phyloP scores from a whole-genome alignment of 163 green algal genomes.

The Scenedesmus sp. region DNA sequence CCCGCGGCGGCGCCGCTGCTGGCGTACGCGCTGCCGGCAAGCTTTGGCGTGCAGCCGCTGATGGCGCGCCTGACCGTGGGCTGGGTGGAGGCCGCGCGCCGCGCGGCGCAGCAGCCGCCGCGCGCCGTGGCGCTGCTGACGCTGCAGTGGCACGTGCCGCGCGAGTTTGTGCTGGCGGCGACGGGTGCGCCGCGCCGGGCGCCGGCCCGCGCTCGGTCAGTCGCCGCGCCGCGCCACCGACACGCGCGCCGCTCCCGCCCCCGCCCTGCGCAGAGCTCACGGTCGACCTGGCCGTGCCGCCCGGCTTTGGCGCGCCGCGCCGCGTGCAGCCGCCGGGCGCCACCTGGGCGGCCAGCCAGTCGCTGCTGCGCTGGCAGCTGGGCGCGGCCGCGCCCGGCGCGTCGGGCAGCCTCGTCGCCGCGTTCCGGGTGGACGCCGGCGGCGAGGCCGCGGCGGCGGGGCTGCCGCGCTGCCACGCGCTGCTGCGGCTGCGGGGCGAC shows the following conservation, averaged over 20 bases:
- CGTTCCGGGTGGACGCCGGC: conserved; percentile 28
- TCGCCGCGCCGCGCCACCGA: neutral
- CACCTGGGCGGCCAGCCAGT: conserved; percentile 21
- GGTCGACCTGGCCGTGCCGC: conserved; percentile 12
- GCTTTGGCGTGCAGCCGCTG: conserved; percentile 11
- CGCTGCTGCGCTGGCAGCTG: conserved; percentile 35
- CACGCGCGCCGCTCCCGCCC: neutral
- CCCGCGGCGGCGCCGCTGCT: conserved; percentile 18
- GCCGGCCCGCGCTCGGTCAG: neutral
- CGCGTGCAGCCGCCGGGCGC: conserved; percentile 12
- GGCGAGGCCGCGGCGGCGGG: conserved; percentile 30
- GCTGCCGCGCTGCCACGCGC: neutral
- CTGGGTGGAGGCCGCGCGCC: neutral
- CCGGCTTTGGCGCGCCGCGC: conserved; percentile 20
- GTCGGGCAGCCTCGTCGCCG: conserved; percentile 12
- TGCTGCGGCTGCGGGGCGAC: conserved; percentile 23
- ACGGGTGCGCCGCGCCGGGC: neutral
- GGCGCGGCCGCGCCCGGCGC: neutral
- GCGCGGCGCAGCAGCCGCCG: neutral
- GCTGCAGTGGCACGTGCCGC: conserved; percentile 21
- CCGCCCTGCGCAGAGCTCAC: neutral
- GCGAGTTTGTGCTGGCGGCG: conserved; percentile 13
- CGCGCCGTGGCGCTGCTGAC: conserved; percentile 9
- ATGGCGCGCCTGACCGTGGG: conserved; percentile 13
- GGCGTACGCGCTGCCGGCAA: conserved; percentile 10